Evolutionary conservation across 1,284 basidiomycete species (phyloP).

Genomic region (Ustilago nuda): DNA sequence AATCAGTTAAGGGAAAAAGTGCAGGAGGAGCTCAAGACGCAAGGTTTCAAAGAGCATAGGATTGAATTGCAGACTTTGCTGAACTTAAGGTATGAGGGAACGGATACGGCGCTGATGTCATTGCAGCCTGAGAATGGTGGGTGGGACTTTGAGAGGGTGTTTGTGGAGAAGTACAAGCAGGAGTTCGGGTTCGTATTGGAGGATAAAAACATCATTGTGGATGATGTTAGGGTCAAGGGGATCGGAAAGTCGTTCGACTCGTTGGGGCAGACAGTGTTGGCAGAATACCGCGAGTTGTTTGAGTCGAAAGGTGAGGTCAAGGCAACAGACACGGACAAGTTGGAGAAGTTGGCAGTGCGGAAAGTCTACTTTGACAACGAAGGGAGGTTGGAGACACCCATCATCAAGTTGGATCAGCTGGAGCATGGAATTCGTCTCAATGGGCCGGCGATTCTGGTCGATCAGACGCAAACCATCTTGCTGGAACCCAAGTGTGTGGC

Average conservation of each 20-base stretch:
- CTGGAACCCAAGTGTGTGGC: slow-evolving; percentile 70
- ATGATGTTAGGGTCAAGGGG: slow-evolving; percentile 84
- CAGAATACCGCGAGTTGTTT: slow-evolving; percentile 72
- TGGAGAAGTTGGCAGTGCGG: slow-evolving; percentile 70
- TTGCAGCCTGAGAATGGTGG: slow-evolving; percentile 74
- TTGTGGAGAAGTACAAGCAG: slow-evolving; percentile 72
- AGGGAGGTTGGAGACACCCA: slow-evolving; percentile 82
- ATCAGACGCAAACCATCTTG: slow-evolving; percentile 91
- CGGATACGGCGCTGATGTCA: slow-evolving; percentile 91
- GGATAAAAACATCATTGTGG: slow-evolving; percentile 81
- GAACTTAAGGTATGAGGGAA: slow-evolving; percentile 75
- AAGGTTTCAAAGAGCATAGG: slow-evolving; percentile 81
- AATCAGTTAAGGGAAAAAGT: slow-evolving; percentile 74
- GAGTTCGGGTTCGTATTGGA: slow-evolving; percentile 90
- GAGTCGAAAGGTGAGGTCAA: slow-evolving; percentile 30
- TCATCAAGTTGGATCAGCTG: slow-evolving; percentile 79
- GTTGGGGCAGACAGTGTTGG: slow-evolving; percentile 82
- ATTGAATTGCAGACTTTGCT: slow-evolving; percentile 83
- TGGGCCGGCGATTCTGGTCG: slow-evolving; percentile 90
- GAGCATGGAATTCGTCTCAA: slow-evolving; percentile 78
- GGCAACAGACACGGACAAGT: background rate
- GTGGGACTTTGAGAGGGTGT: slow-evolving; percentile 83
- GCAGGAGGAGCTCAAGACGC: slow-evolving; percentile 76
- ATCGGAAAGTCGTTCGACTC: slow-evolving; percentile 90
- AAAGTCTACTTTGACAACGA: slow-evolving; percentile 82